phyloP scores from a whole-genome alignment of 805 yeast genomes.

The Kluyveromyces dobzhanskii region DNA sequence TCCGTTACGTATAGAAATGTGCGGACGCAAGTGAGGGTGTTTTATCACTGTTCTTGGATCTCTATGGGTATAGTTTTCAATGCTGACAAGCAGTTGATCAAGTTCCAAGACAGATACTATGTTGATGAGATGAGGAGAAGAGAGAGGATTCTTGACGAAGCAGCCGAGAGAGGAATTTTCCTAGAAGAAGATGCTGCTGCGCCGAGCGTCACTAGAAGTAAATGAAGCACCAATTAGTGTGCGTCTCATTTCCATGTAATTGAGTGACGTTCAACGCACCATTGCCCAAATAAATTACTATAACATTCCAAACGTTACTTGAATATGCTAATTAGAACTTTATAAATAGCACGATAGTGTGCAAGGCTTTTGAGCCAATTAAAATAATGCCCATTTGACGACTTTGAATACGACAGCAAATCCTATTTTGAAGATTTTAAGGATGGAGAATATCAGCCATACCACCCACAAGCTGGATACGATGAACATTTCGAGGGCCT shows the following conservation, averaged over 20 bases:
- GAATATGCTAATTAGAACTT: no score
- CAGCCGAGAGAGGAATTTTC: conserved; percentile 38
- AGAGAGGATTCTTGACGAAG: conserved; percentile 32
- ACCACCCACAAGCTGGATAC: conserved; percentile 22
- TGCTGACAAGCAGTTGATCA: conserved; percentile 34
- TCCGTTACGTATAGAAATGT: conserved; percentile 32
- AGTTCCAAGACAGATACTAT: conserved; percentile 30
- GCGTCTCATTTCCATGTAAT: no score
- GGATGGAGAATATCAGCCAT: conserved; percentile 23
- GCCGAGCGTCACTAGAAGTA: conserved; percentile 9
- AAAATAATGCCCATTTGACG: conserved; percentile 23
- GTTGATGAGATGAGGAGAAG: conserved; percentile 30
- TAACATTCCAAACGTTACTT: no score
- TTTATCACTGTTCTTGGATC: conserved; percentile 36
- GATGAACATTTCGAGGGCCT: conserved; percentile 23
- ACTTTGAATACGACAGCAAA: conserved; percentile 12
- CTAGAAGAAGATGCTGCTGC: conserved; percentile 29
- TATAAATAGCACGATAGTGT: no score
- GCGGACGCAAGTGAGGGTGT: conserved; percentile 34
- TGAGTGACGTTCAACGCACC: no score
- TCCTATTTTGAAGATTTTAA: conserved; percentile 13
- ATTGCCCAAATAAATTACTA: no score
- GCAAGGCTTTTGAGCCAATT: background rate
- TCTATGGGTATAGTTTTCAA: conserved; percentile 34
- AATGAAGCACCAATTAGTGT: no score